Evolutionary conservation across 495 filamentous ascomycete genomes (phyloP), one percentile per base, ranked within the genome.

Genomic region (Penicillium cataractarum): DNA sequence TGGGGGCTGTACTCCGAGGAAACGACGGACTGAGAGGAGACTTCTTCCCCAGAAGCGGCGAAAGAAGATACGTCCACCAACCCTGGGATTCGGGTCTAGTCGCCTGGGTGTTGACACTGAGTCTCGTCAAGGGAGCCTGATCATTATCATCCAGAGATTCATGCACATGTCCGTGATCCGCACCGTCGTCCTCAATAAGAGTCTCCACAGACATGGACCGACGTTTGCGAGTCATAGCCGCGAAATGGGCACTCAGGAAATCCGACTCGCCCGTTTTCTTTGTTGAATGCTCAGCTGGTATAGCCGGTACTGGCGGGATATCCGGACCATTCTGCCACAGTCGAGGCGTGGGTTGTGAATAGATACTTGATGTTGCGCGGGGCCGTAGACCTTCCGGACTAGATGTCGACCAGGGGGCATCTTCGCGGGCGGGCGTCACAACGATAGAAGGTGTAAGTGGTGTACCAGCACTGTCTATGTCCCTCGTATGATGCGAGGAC

Each of bases 1-100:
- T 68, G 7, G 74, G 63, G 21, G 64, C 71, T 58, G 24, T 75
- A 73, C 48, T 77, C 31, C 17, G 70, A 64, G 27, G 81, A 72
- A 55, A 75, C 37, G 27, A 68, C 4, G 74, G 67, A 31, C 70
- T 70, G 4, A 68, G 50, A 4, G 72, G 71, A n/a, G 71, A 75
- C 49, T 62, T 74, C 10, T 67, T 80, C 21, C 80, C 75, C 42
- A 86, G 68, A 58, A 96, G 89, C 0, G 93, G 93, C 1, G 92
- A 92, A 2, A 88, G 88, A 44, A 96, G 83, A 61, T 89, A 83
- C 62, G 91, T 93, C 93, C 93, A 97, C 93, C 93, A 97, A 12
- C 92, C 92, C 37, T 85, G 83, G 4, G 91, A 92, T 37, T 83
- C 78, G 12, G 83, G 82, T 48, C 86, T 82, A 40, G 83, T 84